A percentile compares a stretch with the other conserved stretches of the same genome.
These are phyloP conservation scores for Stemphylium vesicarium DNA, from an alignment of 2,329 filamentous ascomycete genomes.

Conservation along the genomic window DNA sequence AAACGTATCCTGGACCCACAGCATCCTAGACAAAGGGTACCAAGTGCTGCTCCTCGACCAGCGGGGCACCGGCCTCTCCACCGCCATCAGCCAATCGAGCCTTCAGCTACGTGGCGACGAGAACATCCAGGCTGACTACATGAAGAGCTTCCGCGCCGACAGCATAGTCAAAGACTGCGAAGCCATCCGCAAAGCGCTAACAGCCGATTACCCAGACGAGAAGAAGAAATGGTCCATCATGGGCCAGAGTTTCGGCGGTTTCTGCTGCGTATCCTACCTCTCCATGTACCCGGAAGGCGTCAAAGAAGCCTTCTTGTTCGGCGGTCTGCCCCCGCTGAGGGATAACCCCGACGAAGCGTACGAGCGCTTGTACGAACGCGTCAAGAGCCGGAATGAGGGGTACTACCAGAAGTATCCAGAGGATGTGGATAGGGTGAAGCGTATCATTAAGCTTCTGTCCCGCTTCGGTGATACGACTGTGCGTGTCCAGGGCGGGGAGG, in stretches of 20 bases:
- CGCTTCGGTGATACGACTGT: constrained; percentile 63
- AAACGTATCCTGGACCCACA: constrained; percentile 71
- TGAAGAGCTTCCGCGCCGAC: constrained; percentile 86
- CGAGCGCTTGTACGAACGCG: constrained; percentile 70
- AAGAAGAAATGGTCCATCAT: constrained; percentile 84
- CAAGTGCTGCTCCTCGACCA: constrained; percentile 87
- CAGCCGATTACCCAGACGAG: constrained; percentile 69
- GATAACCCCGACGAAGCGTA: constrained; percentile 78
- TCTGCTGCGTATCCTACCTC: constrained; percentile 82
- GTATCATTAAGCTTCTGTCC: constrained; percentile 69
- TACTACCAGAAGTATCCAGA: constrained; percentile 89
- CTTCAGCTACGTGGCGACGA: constrained; percentile 68
- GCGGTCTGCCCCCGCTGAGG: constrained; percentile 80
- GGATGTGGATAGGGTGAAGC: constrained; percentile 72
- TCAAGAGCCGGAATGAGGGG: constrained; percentile 72
- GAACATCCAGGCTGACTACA: constrained; percentile 76
- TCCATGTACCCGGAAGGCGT: constrained; percentile 79
- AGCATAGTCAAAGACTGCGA: constrained; percentile 90
- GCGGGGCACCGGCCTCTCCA: constrained; percentile 85
- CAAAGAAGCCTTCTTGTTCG: constrained; percentile 81
- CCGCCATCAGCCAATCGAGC: constrained; percentile 76
- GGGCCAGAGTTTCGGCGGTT: constrained; percentile 92
- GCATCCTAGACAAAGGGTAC: constrained; percentile 79
- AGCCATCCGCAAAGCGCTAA: constrained; percentile 78
- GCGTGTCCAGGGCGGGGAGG: constrained; percentile 73